Evolutionary conservation across 495 filamentous ascomycete species (phyloP).

Genomic region (Trichoderma reesei): DNA sequence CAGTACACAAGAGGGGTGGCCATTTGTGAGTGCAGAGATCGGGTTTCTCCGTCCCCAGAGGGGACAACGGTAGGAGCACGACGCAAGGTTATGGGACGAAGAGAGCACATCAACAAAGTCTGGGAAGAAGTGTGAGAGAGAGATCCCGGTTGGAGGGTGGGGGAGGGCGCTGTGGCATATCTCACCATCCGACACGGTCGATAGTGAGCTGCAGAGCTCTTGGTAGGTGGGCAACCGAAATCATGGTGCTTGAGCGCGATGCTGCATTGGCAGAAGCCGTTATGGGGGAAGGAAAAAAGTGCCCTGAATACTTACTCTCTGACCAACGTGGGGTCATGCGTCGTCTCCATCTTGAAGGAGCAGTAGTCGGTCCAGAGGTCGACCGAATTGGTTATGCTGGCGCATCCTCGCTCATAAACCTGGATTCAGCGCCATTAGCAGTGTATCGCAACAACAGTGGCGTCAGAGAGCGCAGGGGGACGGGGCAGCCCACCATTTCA

Average conservation of each 20-base stretch:
- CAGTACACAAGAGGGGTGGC: conserved; percentile 44
- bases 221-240: conserved; percentile 21
- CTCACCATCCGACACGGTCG: conserved; percentile 36
- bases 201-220: conserved; percentile 18
- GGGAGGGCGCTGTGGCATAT: conserved; percentile 40
- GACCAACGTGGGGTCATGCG: conserved; percentile 86
- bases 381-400: conserved; percentile 85
- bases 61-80: conserved; percentile 10
- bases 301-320: conserved; percentile 87
- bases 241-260: conserved; percentile 15
- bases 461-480: background rate
- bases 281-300: conserved; percentile 66
- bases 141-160: conserved; percentile 35
- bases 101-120: conserved; percentile 10
- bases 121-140: conserved; percentile 44
- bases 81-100: conserved; percentile 8
- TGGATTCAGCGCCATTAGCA: conserved; percentile 25
- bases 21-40: background rate
- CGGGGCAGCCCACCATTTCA: conserved; percentile 65
- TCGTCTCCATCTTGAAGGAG: conserved; percentile 93
- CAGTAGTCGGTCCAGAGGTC: conserved; percentile 97
- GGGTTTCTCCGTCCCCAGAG: conserved; percentile 2
- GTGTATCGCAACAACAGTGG: conserved; percentile 11
- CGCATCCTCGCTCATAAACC: conserved; percentile 93
- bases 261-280: conserved; percentile 28